A percentile compares a stretch with the other conserved stretches of the same genome.
Conservation (phyloP, 176 grass and related monocot genomes). For the Ensete ventricosum region DNA sequence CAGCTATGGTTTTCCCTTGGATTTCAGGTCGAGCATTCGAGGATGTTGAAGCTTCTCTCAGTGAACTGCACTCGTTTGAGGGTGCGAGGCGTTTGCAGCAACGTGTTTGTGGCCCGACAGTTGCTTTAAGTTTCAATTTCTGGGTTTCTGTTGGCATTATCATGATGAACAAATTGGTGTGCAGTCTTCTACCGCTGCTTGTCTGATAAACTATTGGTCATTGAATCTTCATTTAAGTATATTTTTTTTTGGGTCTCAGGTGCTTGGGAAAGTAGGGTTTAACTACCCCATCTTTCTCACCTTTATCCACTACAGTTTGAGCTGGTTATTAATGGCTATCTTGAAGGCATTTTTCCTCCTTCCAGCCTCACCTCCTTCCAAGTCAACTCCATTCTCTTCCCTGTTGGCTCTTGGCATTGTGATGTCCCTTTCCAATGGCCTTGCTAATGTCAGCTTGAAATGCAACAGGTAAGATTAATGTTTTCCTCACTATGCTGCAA, state of each 20-base stretch:
- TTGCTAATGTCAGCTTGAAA: slow-evolving; percentile 12
- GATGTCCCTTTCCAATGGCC: slow-evolving; percentile 12
- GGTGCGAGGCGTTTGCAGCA: slow-evolving; percentile 9
- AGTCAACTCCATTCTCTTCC: slow-evolving; percentile 12
- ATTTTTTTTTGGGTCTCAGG: neutral
- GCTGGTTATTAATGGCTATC: slow-evolving; percentile 7
- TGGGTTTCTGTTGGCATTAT: slow-evolving; percentile 14
- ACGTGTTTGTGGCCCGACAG: neutral
- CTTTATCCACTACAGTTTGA: slow-evolving; percentile 7
- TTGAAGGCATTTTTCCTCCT: slow-evolving; percentile 8
- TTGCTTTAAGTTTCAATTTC: slow-evolving; percentile 12
- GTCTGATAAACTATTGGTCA: neutral
- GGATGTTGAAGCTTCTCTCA: neutral
- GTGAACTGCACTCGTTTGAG: neutral
- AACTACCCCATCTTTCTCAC: slow-evolving; percentile 16
- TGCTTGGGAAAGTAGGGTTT: slow-evolving; percentile 11
- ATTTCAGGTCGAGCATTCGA: slow-evolving; percentile 6
- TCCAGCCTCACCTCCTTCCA: slow-evolving; percentile 11
- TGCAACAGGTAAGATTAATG: neutral
- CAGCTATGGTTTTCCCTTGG: neutral
- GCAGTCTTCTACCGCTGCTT: neutral
- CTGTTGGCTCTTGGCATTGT: slow-evolving; percentile 12
- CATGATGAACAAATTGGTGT: slow-evolving; percentile 16
- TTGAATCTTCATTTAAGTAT: neutral
- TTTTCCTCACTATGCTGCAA: neutral